phyloP scores from a whole-genome alignment of 495 filamentous ascomycete species.

The Penicillium paradoxum region DNA sequence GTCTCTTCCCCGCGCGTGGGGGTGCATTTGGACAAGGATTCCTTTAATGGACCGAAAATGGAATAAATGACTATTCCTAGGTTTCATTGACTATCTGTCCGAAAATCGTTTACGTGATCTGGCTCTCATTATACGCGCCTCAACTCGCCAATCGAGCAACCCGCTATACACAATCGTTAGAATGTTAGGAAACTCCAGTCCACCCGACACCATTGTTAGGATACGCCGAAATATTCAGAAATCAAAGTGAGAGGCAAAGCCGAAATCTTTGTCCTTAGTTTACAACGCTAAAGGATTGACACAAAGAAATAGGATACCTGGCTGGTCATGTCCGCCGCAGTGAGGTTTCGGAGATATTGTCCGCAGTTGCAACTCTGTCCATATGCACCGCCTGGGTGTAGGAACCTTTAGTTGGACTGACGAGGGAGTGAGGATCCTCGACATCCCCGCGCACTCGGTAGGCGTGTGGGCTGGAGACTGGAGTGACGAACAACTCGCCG shows the following conservation, averaged over 20 bases:
- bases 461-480: neutral
- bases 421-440: neutral
- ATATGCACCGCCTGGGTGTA: neutral
- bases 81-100: neutral
- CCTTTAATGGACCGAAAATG: no score
- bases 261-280: neutral
- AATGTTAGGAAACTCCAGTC: neutral
- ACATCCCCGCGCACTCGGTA: neutral
- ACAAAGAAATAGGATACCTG: neutral
- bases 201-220: neutral
- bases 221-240: neutral
- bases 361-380: neutral
- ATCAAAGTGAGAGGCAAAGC: neutral
- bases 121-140: no score
- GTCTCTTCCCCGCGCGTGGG: slow-evolving; percentile 21
- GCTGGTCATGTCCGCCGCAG: neutral
- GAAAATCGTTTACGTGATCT: no score
- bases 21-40: neutral
- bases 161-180: neutral
- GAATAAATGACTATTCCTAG: neutral
- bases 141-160: neutral
- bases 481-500: neutral
- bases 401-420: neutral
- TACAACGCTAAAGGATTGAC: neutral
- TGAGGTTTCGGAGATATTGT: neutral